These are phyloP conservation scores for Claviceps fusiformis DNA, from an alignment of 2,329 filamentous ascomycete genomes.

Conservation along the genomic window DNA sequence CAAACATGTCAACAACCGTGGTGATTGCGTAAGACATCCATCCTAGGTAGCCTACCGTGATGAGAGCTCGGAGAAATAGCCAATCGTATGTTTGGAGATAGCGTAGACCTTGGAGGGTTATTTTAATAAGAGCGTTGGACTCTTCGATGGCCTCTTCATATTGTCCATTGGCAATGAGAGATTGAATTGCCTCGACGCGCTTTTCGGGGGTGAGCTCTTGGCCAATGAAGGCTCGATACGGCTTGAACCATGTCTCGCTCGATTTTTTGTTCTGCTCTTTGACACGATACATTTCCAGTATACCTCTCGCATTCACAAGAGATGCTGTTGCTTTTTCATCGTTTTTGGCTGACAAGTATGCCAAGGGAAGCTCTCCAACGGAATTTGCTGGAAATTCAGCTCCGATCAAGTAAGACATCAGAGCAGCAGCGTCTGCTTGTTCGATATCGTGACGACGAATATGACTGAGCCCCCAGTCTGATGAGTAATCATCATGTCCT, in stretches of 20 bases:
- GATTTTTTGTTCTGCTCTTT: constrained; percentile 78
- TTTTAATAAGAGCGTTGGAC: constrained; percentile 61
- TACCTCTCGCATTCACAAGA: constrained; percentile 70
- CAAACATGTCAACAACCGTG: constrained; percentile 56
- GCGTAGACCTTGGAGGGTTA: constrained; percentile 68
- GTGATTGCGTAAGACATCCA: constrained; percentile 92
- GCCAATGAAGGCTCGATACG: constrained; percentile 58
- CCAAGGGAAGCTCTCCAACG: constrained; percentile 79
- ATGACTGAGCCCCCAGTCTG: constrained; percentile 72
- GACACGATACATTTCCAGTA: constrained; percentile 90
- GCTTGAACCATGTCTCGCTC: constrained; percentile 62
- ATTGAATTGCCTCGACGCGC: constrained; percentile 53
- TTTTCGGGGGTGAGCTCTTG: constrained; percentile 48
- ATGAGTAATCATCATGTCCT: constrained; percentile 84
- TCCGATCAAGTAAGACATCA: constrained; percentile 89
- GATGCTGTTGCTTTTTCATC: constrained; percentile 73
- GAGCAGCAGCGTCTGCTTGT: constrained; percentile 84
- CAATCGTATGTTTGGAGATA: constrained; percentile 98
- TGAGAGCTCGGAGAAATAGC: constrained; percentile 80
- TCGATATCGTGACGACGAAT: constrained; percentile 80
- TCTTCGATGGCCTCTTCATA: constrained; percentile 68
- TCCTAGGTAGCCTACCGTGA: constrained; percentile 82
- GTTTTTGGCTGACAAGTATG: constrained; percentile 59
- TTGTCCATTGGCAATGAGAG: constrained; percentile 50
- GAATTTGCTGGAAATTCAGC: constrained; percentile 91